Conservation (phyloP, 768 basidiomycete species). For the Tylopilus vinaceipallidus region DNA sequence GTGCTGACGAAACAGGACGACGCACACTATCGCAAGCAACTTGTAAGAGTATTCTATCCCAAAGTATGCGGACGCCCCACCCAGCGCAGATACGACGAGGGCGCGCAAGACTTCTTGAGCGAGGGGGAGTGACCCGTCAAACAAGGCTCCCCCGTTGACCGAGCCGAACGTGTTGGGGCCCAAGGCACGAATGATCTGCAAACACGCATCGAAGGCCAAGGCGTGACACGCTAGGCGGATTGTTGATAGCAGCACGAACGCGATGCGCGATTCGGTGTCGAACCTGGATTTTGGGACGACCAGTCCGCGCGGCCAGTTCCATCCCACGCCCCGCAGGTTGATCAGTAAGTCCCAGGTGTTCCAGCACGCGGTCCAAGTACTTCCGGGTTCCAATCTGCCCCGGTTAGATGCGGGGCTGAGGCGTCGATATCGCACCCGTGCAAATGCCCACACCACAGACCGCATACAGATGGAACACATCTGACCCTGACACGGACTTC, state of each 20-base stretch:
- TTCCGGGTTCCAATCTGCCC: background rate
- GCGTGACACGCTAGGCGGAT: slow-evolving; percentile 1
- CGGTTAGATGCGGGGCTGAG: background rate
- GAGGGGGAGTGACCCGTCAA: slow-evolving; percentile 31
- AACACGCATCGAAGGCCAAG: slow-evolving; percentile 15
- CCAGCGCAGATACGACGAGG: slow-evolving; percentile 39
- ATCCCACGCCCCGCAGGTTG: slow-evolving; percentile 26
- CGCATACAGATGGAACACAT: slow-evolving; percentile 18
- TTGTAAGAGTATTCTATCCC: slow-evolving; percentile 44
- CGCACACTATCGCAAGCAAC: slow-evolving; percentile 39
- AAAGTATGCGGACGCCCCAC: slow-evolving; percentile 44
- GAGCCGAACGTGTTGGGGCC: slow-evolving; percentile 39
- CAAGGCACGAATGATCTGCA: slow-evolving; percentile 25
- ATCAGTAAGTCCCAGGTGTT: slow-evolving; percentile 27
- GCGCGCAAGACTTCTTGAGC: slow-evolving; percentile 38
- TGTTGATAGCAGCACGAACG: slow-evolving; percentile 11
- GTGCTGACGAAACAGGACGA: slow-evolving; percentile 45
- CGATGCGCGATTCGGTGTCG: slow-evolving; percentile 7
- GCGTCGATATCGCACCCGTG: slow-evolving; percentile 16
- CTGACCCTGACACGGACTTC: slow-evolving; percentile 5
- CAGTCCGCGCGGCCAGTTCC: slow-evolving; percentile 26
- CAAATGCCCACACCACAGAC: slow-evolving; percentile 19
- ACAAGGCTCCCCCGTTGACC: slow-evolving; percentile 35
- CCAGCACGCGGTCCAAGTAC: slow-evolving; percentile 21
- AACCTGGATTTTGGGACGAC: slow-evolving; percentile 11